Evolutionary conservation across 1,284 basidiomycete genomes (phyloP), one percentile per base, ranked within the genome.

Genomic region (Marasmius fiardii): DNA sequence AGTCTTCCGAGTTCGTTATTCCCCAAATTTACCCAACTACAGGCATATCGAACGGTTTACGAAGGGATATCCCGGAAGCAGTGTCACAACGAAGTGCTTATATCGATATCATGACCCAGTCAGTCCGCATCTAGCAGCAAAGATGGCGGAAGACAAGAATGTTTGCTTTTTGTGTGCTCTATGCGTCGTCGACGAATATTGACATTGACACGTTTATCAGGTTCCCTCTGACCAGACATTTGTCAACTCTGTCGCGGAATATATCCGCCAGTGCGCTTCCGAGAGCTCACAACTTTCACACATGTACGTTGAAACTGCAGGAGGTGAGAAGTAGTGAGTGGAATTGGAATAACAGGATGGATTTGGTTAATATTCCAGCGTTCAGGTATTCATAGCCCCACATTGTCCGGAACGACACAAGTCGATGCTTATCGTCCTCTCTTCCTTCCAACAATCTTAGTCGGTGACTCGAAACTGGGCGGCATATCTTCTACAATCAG

Each of bases 401-500:
- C 89, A 0, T 77, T 95, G 1, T 88, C 88, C 1, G 95, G 95
- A 0, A 86, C 88, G 1, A 93, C 92, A 2, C 96, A 98, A 70
- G 80, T 84, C 14, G 92, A 95, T 53, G 82, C 83, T 31, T 95
- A 93, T 64, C 82, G 95, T 1, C 86, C 92, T 1, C 81, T 93
- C 26, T 92, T 92, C 58, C 79, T 98, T 1, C 96, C 96, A 0
- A 90, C 90, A 0, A 75, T 98, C 56, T 81, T 99, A 3, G 77
- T 99, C 39, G 95, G 93, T 0, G 93, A 96, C 53, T 85, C 91
- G 0, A 86, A 86, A 56, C 86, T 99, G 1, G 96, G 96, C 16
- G 96, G 96, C 1, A 98, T 98, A 59, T 96, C 93, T 16, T 91
- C 95, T 0, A 98, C 96, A 0, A 87, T 98, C 55, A 86, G 94